phyloP scores from a whole-genome alignment of 73 alveolate species.

The Symbiodinium natans region DNA sequence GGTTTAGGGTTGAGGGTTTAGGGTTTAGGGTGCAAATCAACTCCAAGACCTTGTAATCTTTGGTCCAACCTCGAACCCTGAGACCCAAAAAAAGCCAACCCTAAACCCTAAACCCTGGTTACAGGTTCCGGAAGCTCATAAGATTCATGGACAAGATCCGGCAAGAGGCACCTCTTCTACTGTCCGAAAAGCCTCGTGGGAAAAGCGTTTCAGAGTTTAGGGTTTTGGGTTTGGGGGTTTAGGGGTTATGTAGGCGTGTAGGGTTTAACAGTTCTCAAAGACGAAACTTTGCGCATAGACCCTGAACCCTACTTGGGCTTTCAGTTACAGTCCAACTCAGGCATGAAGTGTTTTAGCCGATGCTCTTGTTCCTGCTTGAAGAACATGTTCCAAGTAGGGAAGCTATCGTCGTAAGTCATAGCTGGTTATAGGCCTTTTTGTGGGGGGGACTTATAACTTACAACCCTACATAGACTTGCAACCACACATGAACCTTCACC shows the following conservation, averaged over 20 bases:
- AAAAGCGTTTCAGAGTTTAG: neutral
- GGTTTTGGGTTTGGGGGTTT: too few relatives aligned
- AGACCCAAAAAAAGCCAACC: neutral
- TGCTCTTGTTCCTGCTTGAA: too few relatives aligned
- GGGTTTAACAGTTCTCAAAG: neutral
- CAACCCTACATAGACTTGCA: too few relatives aligned
- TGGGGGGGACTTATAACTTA: too few relatives aligned
- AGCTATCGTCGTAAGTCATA: too few relatives aligned
- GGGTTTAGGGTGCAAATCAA: too few relatives aligned
- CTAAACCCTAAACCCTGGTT: neutral
- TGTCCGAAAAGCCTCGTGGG: neutral
- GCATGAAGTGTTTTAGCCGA: neutral
- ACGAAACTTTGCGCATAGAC: neutral
- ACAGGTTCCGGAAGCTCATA: slow-evolving; percentile 37
- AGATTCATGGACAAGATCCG: slow-evolving; percentile 86
- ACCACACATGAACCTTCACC: too few relatives aligned
- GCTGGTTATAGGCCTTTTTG: too few relatives aligned
- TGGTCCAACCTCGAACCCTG: too few relatives aligned
- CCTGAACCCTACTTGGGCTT: neutral
- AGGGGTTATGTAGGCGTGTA: neutral
- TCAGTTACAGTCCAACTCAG: neutral
- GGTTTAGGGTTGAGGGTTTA: too few relatives aligned
- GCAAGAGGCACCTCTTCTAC: neutral
- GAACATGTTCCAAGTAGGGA: too few relatives aligned
- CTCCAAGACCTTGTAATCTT: too few relatives aligned